Evolutionary conservation across 306 rosid species (phyloP).

Genomic region (Quercus ilex): DNA sequence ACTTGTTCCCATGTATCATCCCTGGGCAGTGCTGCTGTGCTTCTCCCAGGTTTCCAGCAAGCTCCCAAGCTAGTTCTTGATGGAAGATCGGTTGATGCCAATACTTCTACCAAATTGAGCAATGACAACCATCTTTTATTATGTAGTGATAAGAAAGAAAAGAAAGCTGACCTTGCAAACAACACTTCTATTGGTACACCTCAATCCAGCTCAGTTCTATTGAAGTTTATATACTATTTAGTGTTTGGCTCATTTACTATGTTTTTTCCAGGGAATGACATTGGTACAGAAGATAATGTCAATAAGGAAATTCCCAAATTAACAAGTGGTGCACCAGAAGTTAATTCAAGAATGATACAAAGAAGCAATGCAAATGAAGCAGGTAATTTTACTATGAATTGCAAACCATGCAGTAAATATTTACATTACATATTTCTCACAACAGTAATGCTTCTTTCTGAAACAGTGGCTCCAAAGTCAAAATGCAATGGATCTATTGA

Average conservation of each 20-base stretch:
- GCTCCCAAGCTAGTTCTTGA: constrained; percentile 38
- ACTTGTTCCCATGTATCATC: constrained; percentile 21
- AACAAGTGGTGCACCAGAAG: constrained; percentile 21
- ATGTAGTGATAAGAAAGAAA: constrained; percentile 41
- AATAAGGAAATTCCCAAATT: constrained; percentile 23
- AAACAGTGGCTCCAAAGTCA: constrained; percentile 30
- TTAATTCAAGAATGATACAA: constrained; percentile 27
- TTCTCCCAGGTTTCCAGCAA: constrained; percentile 37
- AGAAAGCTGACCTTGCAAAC: constrained; percentile 32
- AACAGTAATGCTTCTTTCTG: constrained; percentile 20
- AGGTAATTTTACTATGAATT: constrained; percentile 39
- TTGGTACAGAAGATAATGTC: constrained; percentile 35
- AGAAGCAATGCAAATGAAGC: constrained; percentile 31
- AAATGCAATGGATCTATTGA: constrained; percentile 20
- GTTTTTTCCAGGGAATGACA: constrained; percentile 46
- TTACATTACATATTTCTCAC: background rate
- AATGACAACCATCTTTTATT: constrained; percentile 31
- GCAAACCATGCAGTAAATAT: background rate
- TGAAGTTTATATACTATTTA: constrained; percentile 16
- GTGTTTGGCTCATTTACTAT: constrained; percentile 16
- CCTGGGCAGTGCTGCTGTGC: constrained; percentile 26
- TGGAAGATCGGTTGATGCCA: constrained; percentile 46
- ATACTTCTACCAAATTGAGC: constrained; percentile 28
- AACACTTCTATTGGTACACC: constrained; percentile 43
- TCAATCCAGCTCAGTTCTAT: constrained; percentile 23